Base-by-base conservation (phyloP, 139 green algal species). In the Micractinium conductrix region DNA sequence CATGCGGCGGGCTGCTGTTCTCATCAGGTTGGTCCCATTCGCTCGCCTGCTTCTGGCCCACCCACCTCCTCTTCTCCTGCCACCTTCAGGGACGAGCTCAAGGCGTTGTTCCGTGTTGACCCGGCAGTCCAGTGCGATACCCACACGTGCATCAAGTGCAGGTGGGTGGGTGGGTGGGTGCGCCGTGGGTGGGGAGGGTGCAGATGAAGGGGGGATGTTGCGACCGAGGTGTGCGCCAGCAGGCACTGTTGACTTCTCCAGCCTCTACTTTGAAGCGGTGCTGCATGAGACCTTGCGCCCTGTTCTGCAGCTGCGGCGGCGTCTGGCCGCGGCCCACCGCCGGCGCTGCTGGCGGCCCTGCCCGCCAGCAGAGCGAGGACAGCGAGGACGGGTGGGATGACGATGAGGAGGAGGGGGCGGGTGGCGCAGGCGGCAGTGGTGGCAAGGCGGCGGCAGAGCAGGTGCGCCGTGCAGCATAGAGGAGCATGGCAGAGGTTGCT, bases 91-190 rank as follows among this genome's bases (percentile, higher is more conserved):
- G 88, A 92, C n/a, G 91, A 93, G 86, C 84, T 93, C 45, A 74
- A 76, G 60, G 85, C 86, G 6, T 74, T 94, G 55, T 94, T 94
- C 74, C 83, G 90, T 28, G 85, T 94, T 0, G 84, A 91, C 69
- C 84, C 86, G 26, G 50, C 38, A 0, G 79, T 85, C 0, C 17
- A 44, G 22, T 94, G 91, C 58, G 90, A 94, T 67, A 94, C 91
- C 0, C 91, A 94, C 87, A 72, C 33, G 2, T 86, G 88, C 78
- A 93, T 94, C 87, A 93, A 92, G 74, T 94, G 91, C 87, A 62
- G 44, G 45, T 94, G 91, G 71, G 78, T 80, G 40, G 10, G n/a
- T n/a, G n/a, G n/a, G n/a, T n/a, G n/a, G n/a, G n/a, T n/a, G n/a
- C n/a, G n/a, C n/a, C n/a, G n/a, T n/a, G n/a, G n/a, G n/a, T n/a